Percentiles rank a stretch among this genome's conserved stretches.
Evolutionary conservation across 805 yeast genomes (phyloP).

Genomic region (Suhomyces vadensis): DNA sequence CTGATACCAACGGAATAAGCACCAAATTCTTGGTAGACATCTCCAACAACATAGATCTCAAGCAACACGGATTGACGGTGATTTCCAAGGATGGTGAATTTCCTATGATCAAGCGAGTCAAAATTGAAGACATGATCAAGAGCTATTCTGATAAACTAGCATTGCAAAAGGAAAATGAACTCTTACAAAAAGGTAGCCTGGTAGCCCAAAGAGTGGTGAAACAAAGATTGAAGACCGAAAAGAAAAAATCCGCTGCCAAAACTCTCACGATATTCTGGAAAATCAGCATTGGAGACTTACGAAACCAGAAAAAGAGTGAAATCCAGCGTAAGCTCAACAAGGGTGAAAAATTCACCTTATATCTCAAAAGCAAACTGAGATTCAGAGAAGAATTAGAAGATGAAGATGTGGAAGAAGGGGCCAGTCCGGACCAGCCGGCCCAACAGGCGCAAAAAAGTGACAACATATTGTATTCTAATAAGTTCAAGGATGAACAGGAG

Average conservation of each 20-base stretch:
- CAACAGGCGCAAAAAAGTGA: slow-evolving; percentile 1
- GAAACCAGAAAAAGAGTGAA: slow-evolving; percentile 54
- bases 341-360: slow-evolving; percentile 39
- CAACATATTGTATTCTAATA: slow-evolving; percentile 5
- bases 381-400: slow-evolving; percentile 15
- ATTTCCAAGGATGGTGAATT: slow-evolving; percentile 21
- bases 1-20: slow-evolving; percentile 20
- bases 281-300: slow-evolving; percentile 52
- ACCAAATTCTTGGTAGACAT: slow-evolving; percentile 30
- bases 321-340: slow-evolving; percentile 45
- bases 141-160: slow-evolving; percentile 35
- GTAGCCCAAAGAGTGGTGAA: slow-evolving; percentile 30
- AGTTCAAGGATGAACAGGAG: slow-evolving; percentile 14
- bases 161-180: slow-evolving; percentile 27
- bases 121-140: slow-evolving; percentile 34
- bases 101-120: slow-evolving; percentile 31
- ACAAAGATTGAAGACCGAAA: slow-evolving; percentile 32
- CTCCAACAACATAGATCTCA: slow-evolving; percentile 30
- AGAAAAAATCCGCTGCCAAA: slow-evolving; percentile 45
- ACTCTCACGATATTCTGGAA: slow-evolving; percentile 56
- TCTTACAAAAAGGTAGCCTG: slow-evolving; percentile 35
- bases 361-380: slow-evolving; percentile 21
- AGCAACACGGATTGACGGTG: slow-evolving; percentile 24
- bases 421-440: background rate
- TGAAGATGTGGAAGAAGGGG: slow-evolving; percentile 13